Evolutionary conservation across 2,329 filamentous ascomycete genomes (phyloP).

Genomic region (Aspergillus aculeatus): DNA sequence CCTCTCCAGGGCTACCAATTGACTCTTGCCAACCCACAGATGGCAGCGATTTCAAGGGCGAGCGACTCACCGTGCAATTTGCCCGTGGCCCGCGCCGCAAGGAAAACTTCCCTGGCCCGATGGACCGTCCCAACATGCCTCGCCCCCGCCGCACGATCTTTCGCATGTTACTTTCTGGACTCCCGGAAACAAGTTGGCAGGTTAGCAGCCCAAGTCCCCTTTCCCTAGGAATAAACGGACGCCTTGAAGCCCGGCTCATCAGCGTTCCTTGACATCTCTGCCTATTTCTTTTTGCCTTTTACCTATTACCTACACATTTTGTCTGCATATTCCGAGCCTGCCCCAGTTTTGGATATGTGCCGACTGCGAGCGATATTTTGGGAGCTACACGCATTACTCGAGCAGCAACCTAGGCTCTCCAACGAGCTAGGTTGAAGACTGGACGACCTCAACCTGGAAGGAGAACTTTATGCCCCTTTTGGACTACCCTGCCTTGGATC

Average conservation of each 20-base stretch:
- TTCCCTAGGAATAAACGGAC: conserved; percentile 28
- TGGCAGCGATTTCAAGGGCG: conserved; percentile 96
- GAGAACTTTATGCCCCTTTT: conserved; percentile 12
- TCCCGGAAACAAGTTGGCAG: conserved; percentile 99
- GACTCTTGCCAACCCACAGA: conserved; percentile 55
- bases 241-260: conserved; percentile 16
- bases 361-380: not conserved
- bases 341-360: not conserved
- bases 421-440: conserved; percentile 1
- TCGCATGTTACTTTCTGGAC: conserved; percentile 96
- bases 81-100: conserved; percentile 78
- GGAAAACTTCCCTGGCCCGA: conserved; percentile 61
- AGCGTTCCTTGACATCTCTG: conserved; percentile 20
- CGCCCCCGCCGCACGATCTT: conserved; percentile 91
- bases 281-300: not conserved
- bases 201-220: conserved; percentile 65
- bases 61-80: conserved; percentile 96
- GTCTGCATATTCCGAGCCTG: not conserved
- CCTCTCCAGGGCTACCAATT: conserved; percentile 44
- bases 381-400: not conserved
- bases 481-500: conserved; percentile 4
- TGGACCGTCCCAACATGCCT: conserved; percentile 63
- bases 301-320: not conserved
- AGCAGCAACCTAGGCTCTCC: not conserved
- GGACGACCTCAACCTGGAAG: conserved; percentile 8